Conservation (phyloP, 2,329 filamentous ascomycete genomes). For the Fusarium decemcellulare region DNA sequence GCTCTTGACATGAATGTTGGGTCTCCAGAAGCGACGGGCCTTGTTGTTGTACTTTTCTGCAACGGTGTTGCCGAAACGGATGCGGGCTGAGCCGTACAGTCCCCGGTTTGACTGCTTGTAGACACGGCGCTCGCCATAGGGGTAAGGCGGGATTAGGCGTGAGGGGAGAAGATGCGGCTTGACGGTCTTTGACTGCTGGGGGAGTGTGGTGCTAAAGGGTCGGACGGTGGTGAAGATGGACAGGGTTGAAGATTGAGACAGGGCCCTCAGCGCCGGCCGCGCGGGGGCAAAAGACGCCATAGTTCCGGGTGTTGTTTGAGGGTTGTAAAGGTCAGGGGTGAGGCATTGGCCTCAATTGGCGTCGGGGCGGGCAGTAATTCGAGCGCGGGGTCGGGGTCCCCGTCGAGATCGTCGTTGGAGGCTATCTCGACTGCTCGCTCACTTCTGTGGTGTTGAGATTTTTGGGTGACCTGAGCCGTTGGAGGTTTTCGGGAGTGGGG, state of each 20-base stretch:
- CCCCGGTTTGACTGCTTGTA: slow-evolving; percentile 88
- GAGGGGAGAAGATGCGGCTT: slow-evolving; percentile 60
- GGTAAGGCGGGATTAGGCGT: slow-evolving; percentile 75
- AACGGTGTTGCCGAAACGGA: slow-evolving; percentile 86
- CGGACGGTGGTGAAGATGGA: slow-evolving; percentile 29
- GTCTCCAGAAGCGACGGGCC: slow-evolving; percentile 80
- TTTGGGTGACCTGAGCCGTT: slow-evolving; percentile 31
- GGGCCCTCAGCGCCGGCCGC: slow-evolving; percentile 37
- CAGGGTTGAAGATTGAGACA: slow-evolving; percentile 18
- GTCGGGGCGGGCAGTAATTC: slow-evolving; percentile 18
- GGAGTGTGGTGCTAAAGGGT: slow-evolving; percentile 56
- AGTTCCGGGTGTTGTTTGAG: neutral
- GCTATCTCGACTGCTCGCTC: neutral
- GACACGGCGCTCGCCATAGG: slow-evolving; percentile 76
- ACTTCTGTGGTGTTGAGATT: slow-evolving; percentile 38
- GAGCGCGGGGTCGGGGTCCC: slow-evolving; percentile 29
- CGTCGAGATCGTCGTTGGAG: slow-evolving; percentile 33
- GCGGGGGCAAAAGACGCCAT: slow-evolving; percentile 45
- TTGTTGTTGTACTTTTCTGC: slow-evolving; percentile 79
- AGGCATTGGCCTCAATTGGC: slow-evolving; percentile 45
- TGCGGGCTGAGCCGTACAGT: slow-evolving; percentile 78
- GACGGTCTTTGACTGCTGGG: slow-evolving; percentile 57
- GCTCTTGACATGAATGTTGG: slow-evolving; percentile 79
- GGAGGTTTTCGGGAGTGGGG: slow-evolving; percentile 28
- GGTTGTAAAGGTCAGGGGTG: slow-evolving; percentile 21